Conservation (phyloP, 441 rosid species). For the Capsella rubella region DNA sequence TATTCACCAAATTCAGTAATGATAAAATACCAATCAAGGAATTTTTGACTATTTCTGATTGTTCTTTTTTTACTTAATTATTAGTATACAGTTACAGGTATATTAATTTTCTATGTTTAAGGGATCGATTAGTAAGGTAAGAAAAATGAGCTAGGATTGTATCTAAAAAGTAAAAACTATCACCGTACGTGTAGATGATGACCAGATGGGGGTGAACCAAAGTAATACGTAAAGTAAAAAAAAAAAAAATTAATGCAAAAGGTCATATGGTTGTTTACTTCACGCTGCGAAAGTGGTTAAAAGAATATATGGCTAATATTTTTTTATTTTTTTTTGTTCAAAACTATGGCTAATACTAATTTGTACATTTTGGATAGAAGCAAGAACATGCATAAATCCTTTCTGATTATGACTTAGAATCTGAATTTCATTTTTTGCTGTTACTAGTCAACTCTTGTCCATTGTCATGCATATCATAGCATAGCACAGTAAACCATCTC, state of each 20-base stretch:
- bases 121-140: constrained; percentile 3
- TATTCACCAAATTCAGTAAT: not conserved
- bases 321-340: no score
- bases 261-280: constrained; percentile 30
- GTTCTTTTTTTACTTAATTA: no score
- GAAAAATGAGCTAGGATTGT: not conserved
- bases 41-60: not conserved
- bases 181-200: constrained; percentile 11
- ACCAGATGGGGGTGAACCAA: constrained; percentile 39
- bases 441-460: constrained; percentile 26
- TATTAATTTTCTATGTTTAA: not conserved
- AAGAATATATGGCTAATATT: constrained; percentile 15
- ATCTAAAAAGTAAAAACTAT: constrained; percentile 10
- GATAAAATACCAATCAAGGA: not conserved
- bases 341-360: not conserved
- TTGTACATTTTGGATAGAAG: constrained; percentile 8
- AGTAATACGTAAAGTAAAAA: constrained; percentile 28
- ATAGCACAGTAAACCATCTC: constrained; percentile 27
- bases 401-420: constrained; percentile 27
- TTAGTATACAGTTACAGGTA: no score
- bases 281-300: constrained; percentile 33
- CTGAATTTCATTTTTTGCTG: constrained; percentile 29
- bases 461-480: constrained; percentile 24
- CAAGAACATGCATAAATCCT: not conserved
- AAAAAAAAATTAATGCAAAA: not conserved